Evolutionary conservation across 345 rosid genomes (phyloP), one percentile per base, ranked within the genome.

Genomic region (Salix caprea): DNA sequence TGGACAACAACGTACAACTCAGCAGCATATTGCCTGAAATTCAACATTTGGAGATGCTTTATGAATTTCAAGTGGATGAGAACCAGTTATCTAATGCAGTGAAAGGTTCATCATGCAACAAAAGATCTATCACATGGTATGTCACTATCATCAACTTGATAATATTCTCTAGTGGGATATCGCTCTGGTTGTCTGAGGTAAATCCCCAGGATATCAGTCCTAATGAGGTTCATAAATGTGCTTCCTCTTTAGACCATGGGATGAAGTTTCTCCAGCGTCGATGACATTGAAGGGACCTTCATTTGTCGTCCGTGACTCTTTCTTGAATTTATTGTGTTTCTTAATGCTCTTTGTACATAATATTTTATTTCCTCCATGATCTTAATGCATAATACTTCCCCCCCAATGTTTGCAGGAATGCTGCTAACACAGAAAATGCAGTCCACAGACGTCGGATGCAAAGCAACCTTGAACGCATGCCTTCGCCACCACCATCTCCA

Each of bases 1-100:
- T 88, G 24, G 90, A 89, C 87, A 83, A 85, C 77, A 89, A 91
- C 56, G 64, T 76, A 71, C 83, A 77, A 70, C 86, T 91, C 42
- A 82, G 74, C 15, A 37, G 46, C 75, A 71, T 78, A 37, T 80
- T 87, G 68, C 82, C 87, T n/a, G 87, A 86, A 71, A 64, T 83
- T 14, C 46, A 77, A 24, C 77, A 87, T 73, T 84, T 87, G 74
- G 82, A 77, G 70, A 69, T 39, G 69, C 60, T 82, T 78, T 85
- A 91, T 67, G 88, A 85, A 77, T 66, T 77, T 71, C 89, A 83
- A 78, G 78, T 79, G 40, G 83, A 86, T 76, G 86, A 85, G 72
- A 82, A 64, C 52, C 85, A 80, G 44, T 77, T 82, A 50, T 65
- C 77, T 7, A 34, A 44, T 82, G 82, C 79, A 77, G 67, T 16